Conservation (phyloP, 2,329 filamentous ascomycete genomes). For the Cytospora piceicola region DNA sequence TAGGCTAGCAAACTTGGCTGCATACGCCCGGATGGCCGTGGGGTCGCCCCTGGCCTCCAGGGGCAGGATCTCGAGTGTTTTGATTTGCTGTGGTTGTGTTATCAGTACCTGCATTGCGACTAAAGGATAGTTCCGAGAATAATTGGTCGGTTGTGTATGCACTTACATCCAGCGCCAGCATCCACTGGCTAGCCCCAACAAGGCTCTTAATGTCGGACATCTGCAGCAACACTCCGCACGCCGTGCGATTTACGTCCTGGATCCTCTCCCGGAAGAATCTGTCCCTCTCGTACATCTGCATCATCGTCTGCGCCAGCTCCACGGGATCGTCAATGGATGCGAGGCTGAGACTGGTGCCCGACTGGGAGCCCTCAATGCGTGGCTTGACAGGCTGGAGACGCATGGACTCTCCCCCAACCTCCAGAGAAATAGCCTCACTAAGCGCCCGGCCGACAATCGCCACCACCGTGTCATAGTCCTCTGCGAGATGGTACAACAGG, state of each 20-base stretch:
- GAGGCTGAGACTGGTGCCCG: slow-evolving; percentile 62
- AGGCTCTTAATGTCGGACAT: slow-evolving; percentile 65
- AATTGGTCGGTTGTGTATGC: slow-evolving; percentile 3
- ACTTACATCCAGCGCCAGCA: slow-evolving; percentile 63
- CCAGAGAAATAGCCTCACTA: slow-evolving; percentile 84
- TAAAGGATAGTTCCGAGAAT: slow-evolving; percentile 1
- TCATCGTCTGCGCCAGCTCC: slow-evolving; percentile 63
- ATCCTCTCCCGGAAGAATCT: slow-evolving; percentile 64
- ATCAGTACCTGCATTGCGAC: background rate
- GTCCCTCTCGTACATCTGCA: slow-evolving; percentile 65
- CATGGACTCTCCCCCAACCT: slow-evolving; percentile 80
- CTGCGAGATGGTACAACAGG: slow-evolving; percentile 89
- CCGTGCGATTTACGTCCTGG: slow-evolving; percentile 59
- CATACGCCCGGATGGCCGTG: slow-evolving; percentile 75
- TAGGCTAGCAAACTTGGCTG: slow-evolving; percentile 78
- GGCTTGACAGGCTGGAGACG: slow-evolving; percentile 81
- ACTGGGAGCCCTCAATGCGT: slow-evolving; percentile 51
- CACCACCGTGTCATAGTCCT: slow-evolving; percentile 94
- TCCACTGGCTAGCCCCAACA: slow-evolving; percentile 60
- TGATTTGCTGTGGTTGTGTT: slow-evolving; percentile 61
- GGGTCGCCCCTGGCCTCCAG: slow-evolving; percentile 76
- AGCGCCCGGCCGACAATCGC: slow-evolving; percentile 86
- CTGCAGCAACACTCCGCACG: slow-evolving; percentile 60
- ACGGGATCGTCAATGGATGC: slow-evolving; percentile 64
- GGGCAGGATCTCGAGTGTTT: slow-evolving; percentile 76